Conservation (phyloP, 345 rosid genomes). For the Eucalyptus pauciflora region DNA sequence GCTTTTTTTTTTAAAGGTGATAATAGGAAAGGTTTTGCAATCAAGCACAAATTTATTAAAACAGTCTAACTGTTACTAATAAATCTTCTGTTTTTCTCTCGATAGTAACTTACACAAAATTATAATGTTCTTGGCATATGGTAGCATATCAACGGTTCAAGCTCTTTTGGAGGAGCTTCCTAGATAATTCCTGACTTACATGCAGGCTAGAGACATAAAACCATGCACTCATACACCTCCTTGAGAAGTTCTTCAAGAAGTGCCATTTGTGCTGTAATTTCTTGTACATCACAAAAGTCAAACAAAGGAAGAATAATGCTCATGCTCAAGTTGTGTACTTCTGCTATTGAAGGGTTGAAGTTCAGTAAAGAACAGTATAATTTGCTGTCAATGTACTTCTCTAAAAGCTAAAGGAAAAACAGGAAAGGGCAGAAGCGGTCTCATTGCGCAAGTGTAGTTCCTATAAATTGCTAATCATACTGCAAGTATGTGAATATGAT, state of each 20-base stretch:
- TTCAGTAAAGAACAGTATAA: neutral
- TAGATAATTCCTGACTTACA: constrained; percentile 53
- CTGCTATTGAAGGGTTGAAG: neutral
- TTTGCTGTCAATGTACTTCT: neutral
- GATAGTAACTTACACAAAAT: neutral
- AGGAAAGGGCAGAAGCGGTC: neutral
- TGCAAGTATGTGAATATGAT: neutral
- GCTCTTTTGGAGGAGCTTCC: constrained; percentile 80
- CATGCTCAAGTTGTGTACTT: neutral
- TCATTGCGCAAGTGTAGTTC: neutral
- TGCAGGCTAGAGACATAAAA: constrained; percentile 50
- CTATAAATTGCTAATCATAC: neutral
- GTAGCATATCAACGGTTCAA: constrained; percentile 60
- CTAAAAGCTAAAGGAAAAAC: neutral
- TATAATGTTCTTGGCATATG: constrained; percentile 21
- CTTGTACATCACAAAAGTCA: neutral
- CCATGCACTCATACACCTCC: constrained; percentile 3
- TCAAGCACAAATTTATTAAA: neutral
- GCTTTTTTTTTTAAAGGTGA: neutral
- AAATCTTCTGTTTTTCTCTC: neutral
- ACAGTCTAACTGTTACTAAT: neutral
- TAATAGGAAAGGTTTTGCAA: neutral
- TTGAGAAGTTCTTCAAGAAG: neutral
- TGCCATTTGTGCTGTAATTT: neutral
- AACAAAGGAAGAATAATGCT: neutral